Evolutionary conservation across 140 eudicot genomes (phyloP).

Genomic region (Cichorium intybus): DNA sequence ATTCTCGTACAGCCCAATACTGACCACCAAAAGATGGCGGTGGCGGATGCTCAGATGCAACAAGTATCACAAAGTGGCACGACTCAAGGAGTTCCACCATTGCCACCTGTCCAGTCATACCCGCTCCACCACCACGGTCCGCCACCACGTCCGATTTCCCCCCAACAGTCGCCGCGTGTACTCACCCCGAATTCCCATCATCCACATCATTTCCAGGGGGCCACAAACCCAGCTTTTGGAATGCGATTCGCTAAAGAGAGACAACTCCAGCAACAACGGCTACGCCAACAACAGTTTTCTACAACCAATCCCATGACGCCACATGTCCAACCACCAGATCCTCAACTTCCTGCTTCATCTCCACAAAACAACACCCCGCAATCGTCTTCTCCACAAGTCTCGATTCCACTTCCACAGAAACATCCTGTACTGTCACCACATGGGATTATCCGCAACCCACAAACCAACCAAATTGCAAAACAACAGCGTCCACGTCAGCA

Average conservation of each 20-base stretch:
- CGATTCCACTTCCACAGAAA: conserved; percentile 57
- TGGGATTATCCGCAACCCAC: conserved; percentile 52
- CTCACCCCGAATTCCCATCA: conserved; percentile 51
- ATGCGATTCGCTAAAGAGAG: conserved; percentile 74
- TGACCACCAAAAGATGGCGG: conserved; percentile 53
- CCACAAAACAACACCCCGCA: conserved; percentile 61
- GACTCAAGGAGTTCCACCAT: conserved; percentile 53
- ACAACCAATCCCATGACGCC: conserved; percentile 58
- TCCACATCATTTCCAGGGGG: conserved; percentile 70
- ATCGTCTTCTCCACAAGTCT: conserved; percentile 51
- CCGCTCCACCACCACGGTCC: conserved; percentile 56
- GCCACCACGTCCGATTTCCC: conserved; percentile 62
- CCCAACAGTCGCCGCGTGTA: conserved; percentile 67
- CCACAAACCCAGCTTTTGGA: conserved; percentile 69
- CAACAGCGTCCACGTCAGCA: conserved; percentile 69
- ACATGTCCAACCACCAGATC: conserved; percentile 49
- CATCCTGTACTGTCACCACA: conserved; percentile 48
- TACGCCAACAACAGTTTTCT: conserved; percentile 58
- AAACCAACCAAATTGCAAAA: conserved; percentile 53
- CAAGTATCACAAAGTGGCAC: conserved; percentile 56
- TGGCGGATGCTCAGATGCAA: conserved; percentile 58
- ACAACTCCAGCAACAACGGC: conserved; percentile 71
- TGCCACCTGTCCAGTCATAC: conserved; percentile 34
- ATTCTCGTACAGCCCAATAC: conserved; percentile 32
- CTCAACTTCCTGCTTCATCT: conserved; percentile 69